Evolutionary conservation across 1,284 basidiomycete species (phyloP).

Genomic region (Rhodotorula sp.): DNA sequence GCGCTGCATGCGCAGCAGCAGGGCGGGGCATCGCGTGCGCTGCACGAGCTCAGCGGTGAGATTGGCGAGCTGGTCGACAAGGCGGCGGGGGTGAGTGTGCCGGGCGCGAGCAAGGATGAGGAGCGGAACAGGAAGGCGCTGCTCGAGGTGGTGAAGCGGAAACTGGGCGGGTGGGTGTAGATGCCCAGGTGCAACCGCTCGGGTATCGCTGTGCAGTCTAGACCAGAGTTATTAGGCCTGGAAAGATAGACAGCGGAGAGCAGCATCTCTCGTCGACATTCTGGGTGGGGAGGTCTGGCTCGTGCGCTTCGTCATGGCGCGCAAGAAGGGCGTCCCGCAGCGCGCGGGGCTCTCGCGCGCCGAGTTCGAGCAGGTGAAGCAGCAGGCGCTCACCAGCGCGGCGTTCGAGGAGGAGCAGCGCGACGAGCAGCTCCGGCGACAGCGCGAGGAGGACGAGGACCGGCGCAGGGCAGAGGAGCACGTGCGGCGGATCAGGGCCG

Average conservation of each 20-base stretch:
- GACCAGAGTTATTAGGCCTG: too few species aligned
- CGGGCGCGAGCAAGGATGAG: not conserved
- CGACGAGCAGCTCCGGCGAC: not conserved
- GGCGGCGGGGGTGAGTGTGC: not conserved
- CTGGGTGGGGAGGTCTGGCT: too few species aligned
- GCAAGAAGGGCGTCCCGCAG: constrained; percentile 23
- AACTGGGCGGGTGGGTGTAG: constrained; percentile 3
- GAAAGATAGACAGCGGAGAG: not conserved
- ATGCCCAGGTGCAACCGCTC: not conserved
- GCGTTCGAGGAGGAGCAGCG: not conserved
- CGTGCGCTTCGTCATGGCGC: constrained; percentile 10
- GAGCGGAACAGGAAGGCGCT: constrained; percentile 13
- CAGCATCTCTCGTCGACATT: not conserved
- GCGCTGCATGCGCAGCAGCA: constrained; percentile 53
- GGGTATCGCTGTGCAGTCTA: not conserved
- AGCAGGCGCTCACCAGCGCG: not conserved
- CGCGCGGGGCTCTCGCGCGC: constrained; percentile 6
- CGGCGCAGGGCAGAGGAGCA: not conserved
- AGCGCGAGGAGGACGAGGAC: not conserved
- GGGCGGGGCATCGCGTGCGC: constrained; percentile 7
- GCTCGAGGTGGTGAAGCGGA: constrained; percentile 11
- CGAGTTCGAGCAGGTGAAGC: constrained; percentile 1
- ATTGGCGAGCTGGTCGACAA: constrained; percentile 20
- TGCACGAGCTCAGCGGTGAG: constrained; percentile 20
- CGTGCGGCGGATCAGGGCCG: not conserved